A percentile compares a stretch with the other conserved stretches of the same genome.
phyloP scores from a whole-genome alignment of 73 alveolate species.

The Urostyla sp. region DNA sequence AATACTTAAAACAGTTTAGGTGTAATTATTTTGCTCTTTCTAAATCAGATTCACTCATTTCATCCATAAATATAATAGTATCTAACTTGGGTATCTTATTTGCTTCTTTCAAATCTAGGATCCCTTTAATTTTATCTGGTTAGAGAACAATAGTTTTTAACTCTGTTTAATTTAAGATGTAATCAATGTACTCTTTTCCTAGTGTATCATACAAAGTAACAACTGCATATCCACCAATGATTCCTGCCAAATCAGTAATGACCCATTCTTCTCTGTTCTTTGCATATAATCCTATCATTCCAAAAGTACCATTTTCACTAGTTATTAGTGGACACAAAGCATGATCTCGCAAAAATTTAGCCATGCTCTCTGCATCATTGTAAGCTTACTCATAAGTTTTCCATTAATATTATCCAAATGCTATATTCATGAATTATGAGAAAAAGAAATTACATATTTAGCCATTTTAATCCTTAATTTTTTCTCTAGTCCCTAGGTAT shows the following conservation, averaged over 20 bases:
- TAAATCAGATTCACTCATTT: conserved; percentile 43
- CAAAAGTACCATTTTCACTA: conserved; percentile 50
- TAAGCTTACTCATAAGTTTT: conserved; percentile 64
- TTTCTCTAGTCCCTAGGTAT: conserved; percentile 70
- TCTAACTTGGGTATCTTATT: conserved; percentile 56
- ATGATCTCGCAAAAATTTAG: conserved; percentile 3
- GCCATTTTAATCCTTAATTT: conserved; percentile 34
- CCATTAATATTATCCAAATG: conserved; percentile 74
- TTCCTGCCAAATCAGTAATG: conserved; percentile 78
- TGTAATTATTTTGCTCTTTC: conserved; percentile 44
- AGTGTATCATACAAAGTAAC: conserved; percentile 85
- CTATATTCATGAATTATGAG: conserved; percentile 2
- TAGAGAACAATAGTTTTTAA: conserved; percentile 61
- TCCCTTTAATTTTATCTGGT: conserved; percentile 52
- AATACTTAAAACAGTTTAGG: conserved; percentile 24
- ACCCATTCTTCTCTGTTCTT: conserved; percentile 88
- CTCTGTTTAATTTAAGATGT: conserved; percentile 63
- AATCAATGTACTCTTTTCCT: conserved; percentile 74
- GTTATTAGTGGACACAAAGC: conserved; percentile 58
- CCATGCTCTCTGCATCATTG: conserved; percentile 36
- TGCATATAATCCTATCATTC: conserved; percentile 80
- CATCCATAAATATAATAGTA: conserved; percentile 65
- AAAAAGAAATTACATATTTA: not conserved
- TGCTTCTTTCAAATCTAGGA: conserved; percentile 49
- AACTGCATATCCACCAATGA: conserved; percentile 59